Evolutionary conservation across 805 yeast genomes (phyloP), one percentile per base, ranked within the genome.

Genomic region (Candida hungchunana): DNA sequence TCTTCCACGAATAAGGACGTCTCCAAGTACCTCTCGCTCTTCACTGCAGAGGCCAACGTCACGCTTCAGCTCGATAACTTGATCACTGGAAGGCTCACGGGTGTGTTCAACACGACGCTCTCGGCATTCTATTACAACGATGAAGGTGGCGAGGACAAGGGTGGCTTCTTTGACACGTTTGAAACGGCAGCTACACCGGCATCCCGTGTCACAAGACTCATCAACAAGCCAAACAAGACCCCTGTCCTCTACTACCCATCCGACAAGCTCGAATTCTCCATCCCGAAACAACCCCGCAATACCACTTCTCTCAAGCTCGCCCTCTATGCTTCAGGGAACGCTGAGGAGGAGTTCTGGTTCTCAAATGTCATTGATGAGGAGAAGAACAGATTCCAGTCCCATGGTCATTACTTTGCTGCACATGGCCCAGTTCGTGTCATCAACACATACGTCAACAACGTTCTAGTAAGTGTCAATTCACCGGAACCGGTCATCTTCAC

Each of bases 311-410:
- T 55, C 21, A 63, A 61, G 39, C 54, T 85, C 21, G 69, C 80
- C 9, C 55, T 86, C 5, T 77, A 75, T 45, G 75, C 82, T 10
- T 74, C 84, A 14, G 95, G 93, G 3, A 84, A 81, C 49, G 81
- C 79, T 3, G 77, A 71, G 23, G 96, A 86, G 58, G 95, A 87
- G 55, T 82, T 83, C 50, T 86, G 94, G 94, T 87, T 79, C 57
- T 59, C 77, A 3, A 81, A 83, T 26, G 59, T 67, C 9, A 40
- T 80, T 28, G 83, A 77, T 46, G 53, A 63, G 30, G 68, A 58
- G 44, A 59, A 55, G n/a, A 53, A 63, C 26, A 48, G 50, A n/a
- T 76, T 75, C 43, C 51, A 47, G 2, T 43, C 50, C 2, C 49
- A 60, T 16, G 71, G 73, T 2, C 69, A 64, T 31, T 50, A 49